Percentiles rank a stretch among this genome's conserved stretches.
Conservation (phyloP, 2,329 filamentous ascomycete species). For the Fusarium zealandicum region DNA sequence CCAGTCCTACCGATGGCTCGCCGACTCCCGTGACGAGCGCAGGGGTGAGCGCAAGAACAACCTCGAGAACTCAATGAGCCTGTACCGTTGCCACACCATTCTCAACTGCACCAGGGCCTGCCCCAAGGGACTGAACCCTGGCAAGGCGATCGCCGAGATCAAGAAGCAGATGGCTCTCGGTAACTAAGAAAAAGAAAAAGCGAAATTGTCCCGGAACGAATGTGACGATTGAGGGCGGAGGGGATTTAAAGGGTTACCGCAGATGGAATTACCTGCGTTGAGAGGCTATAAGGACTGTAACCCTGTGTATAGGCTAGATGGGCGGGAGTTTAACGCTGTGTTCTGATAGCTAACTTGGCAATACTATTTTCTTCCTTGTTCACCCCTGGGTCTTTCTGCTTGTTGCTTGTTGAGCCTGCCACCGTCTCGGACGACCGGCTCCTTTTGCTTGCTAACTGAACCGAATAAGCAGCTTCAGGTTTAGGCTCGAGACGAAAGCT, state of each 20-base stretch:
- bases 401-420: not conserved
- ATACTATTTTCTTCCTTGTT: constrained; percentile 39
- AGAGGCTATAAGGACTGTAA: constrained; percentile 39
- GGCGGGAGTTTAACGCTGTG: constrained; percentile 39
- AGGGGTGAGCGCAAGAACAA: constrained; percentile 86
- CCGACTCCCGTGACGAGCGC: constrained; percentile 91
- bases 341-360: constrained; percentile 41
- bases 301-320: constrained; percentile 42
- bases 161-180: constrained; percentile 90
- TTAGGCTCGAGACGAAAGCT: not conserved
- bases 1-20: constrained; percentile 97
- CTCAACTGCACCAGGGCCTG: constrained; percentile 98
- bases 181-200: constrained; percentile 31
- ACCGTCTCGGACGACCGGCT: not conserved
- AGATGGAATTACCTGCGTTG: constrained; percentile 32
- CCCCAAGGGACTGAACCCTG: constrained; percentile 97
- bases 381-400: constrained; percentile 4
- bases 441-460: not conserved
- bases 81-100: constrained; percentile 99
- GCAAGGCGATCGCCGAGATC: constrained; percentile 93
- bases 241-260: constrained; percentile 33
- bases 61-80: constrained; percentile 97
- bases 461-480: not conserved
- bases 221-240: constrained; percentile 24
- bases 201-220: constrained; percentile 18